Percentiles rank a stretch among this genome's conserved stretches.
Evolutionary conservation across 169 alveolate genomes (phyloP).

Genomic region (Plasmodium blacklocki): DNA sequence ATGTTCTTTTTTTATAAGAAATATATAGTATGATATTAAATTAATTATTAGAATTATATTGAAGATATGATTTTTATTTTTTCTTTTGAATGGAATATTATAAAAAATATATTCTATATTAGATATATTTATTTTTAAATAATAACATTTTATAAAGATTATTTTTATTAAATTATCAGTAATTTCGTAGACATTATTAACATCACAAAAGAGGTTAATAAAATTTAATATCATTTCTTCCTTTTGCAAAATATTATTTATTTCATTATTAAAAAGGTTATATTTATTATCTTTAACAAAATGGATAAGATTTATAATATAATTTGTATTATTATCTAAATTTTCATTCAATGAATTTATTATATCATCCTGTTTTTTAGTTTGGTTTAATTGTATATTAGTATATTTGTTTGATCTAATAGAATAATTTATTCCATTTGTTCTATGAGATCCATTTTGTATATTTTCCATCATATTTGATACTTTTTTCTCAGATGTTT

Average conservation of each 20-base stretch:
- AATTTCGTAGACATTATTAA: slow-evolving; percentile 32
- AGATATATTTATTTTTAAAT: slow-evolving; percentile 12
- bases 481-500: no score
- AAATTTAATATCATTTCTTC: slow-evolving; percentile 17
- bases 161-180: slow-evolving; percentile 46
- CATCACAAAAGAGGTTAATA: slow-evolving; percentile 8
- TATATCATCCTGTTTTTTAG: no score
- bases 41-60: slow-evolving; percentile 26
- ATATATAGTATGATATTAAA: slow-evolving; percentile 49
- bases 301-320: slow-evolving; percentile 4
- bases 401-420: no score
- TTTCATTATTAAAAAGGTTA: slow-evolving; percentile 11
- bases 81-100: background rate
- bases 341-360: background rate
- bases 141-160: slow-evolving; percentile 17
- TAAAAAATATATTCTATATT: slow-evolving; percentile 15
- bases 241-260: slow-evolving; percentile 17
- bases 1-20: slow-evolving; percentile 29
- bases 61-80: slow-evolving; percentile 23
- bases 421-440: no score
- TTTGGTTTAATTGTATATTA: no score
- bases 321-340: background rate
- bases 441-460: no score
- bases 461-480: no score
- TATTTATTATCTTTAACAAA: slow-evolving; percentile 58